These are phyloP conservation scores for Reticulascus tulasneorum DNA, from an alignment of 2,329 filamentous ascomycete species.

Conservation along the genomic window DNA sequence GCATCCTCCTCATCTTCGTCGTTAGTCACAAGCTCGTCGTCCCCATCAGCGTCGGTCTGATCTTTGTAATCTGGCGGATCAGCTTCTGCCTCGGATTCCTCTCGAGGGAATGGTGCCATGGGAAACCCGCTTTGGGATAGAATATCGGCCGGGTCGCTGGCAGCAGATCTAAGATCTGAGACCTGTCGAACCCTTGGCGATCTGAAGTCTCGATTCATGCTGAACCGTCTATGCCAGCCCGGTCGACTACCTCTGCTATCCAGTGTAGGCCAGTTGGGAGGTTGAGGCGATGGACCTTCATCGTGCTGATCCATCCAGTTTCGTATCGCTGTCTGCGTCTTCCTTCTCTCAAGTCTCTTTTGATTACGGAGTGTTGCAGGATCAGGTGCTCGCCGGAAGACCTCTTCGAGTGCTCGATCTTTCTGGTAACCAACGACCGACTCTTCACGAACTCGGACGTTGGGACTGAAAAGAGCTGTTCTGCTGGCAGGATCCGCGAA, in stretches of 20 bases:
- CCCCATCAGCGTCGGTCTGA: conserved; percentile 80
- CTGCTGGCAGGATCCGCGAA: conserved; percentile 53
- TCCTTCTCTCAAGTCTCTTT: conserved; percentile 60
- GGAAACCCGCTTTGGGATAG: conserved; percentile 31
- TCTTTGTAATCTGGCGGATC: conserved; percentile 48
- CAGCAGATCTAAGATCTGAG: conserved; percentile 55
- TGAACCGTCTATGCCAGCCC: conserved; percentile 50
- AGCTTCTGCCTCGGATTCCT: no score
- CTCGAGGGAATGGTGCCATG: conserved; percentile 19
- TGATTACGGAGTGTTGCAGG: conserved; percentile 57
- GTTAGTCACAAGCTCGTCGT: conserved; percentile 83
- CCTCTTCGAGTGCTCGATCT: conserved; percentile 84
- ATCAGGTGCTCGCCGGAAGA: conserved; percentile 74
- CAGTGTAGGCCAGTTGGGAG: conserved; percentile 46
- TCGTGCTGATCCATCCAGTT: conserved; percentile 83
- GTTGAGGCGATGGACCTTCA: conserved; percentile 40
- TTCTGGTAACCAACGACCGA: conserved; percentile 87
- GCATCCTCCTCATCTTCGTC: conserved; percentile 63
- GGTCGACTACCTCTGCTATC: conserved; percentile 37
- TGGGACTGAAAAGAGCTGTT: conserved; percentile 69
- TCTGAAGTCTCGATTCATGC: conserved; percentile 42
- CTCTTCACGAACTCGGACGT: conserved; percentile 70
- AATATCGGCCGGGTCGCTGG: conserved; percentile 63
- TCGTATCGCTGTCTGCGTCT: conserved; percentile 77
- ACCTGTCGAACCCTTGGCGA: conserved; percentile 44